phyloP scores from a whole-genome alignment of 176 grass and related monocot genomes.

The Chloris gayana region DNA sequence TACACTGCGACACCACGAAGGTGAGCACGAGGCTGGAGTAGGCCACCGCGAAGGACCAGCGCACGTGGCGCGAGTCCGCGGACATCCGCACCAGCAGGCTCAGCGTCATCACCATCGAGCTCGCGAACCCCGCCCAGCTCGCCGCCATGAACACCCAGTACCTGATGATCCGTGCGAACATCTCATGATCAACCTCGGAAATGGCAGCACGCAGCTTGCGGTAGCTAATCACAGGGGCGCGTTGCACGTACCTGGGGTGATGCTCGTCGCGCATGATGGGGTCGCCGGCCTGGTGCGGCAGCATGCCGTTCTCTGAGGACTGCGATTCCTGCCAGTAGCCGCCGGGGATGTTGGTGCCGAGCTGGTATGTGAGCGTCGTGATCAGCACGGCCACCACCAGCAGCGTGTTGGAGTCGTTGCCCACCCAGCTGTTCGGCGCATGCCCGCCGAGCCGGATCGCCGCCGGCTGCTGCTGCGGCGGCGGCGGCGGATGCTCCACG shows the following conservation, averaged over 20 bases:
- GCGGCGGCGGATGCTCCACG: neutral
- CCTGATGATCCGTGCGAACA: neutral
- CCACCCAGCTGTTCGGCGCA: conserved; percentile 27
- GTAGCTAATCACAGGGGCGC: neutral
- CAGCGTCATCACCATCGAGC: conserved; percentile 61
- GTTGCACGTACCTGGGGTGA: neutral
- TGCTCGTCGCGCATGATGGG: conserved; percentile 68
- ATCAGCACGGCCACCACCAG: conserved; percentile 58
- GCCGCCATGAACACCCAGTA: conserved; percentile 51
- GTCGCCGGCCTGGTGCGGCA: conserved; percentile 34
- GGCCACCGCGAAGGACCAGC: conserved; percentile 51
- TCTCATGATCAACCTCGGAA: neutral
- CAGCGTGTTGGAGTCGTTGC: conserved; percentile 55
- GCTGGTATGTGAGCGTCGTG: conserved; percentile 61
- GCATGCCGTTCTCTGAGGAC: neutral
- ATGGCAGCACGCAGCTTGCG: neutral
- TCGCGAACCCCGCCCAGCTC: conserved; percentile 53
- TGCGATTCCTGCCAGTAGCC: conserved; percentile 53
- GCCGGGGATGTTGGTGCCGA: conserved; percentile 52
- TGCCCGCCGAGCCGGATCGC: conserved; percentile 7
- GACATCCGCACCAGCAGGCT: conserved; percentile 51
- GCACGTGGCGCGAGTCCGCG: conserved; percentile 41
- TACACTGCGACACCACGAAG: conserved; percentile 54
- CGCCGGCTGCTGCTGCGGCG: neutral
- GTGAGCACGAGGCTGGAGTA: conserved; percentile 62